Conservation (phyloP, 2,329 filamentous ascomycete genomes). For the Aspergillus thermomutatus region DNA sequence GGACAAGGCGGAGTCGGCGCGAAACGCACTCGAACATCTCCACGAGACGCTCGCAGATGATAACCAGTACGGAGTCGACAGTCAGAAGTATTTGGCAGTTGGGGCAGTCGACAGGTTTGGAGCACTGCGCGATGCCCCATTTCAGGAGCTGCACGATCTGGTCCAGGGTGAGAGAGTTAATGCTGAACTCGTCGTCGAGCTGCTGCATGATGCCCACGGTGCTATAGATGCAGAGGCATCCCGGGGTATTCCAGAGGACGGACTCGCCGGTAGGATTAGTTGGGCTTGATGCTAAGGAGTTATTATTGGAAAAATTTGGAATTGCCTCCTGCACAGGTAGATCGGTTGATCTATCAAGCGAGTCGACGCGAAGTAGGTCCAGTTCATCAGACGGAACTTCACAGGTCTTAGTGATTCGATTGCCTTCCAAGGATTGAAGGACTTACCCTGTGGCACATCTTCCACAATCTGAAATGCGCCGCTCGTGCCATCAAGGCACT, state of each 20-base stretch:
- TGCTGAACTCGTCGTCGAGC: not conserved
- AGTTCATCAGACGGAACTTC: too few species aligned
- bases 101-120: not conserved
- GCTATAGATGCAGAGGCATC: not conserved
- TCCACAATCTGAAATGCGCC: too few species aligned
- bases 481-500: too few species aligned
- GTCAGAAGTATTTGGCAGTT: not conserved
- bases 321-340: too few species aligned
- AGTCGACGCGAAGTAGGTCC: too few species aligned
- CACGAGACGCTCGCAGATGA: not conserved
- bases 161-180: not conserved
- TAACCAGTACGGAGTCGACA: not conserved
- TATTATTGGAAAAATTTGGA: too few species aligned
- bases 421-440: too few species aligned
- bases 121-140: not conserved
- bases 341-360: too few species aligned
- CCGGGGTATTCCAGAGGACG: not conserved
- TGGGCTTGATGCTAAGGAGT: not conserved
- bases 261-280: not conserved
- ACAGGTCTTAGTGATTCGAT: too few species aligned
- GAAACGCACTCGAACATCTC: not conserved
- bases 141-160: not conserved
- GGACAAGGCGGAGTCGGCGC: not conserved
- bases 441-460: too few species aligned
- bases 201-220: not conserved